These are phyloP conservation scores for Pinus tabuliformis DNA, from an alignment of 75 land plant species.

Conservation along the genomic window DNA sequence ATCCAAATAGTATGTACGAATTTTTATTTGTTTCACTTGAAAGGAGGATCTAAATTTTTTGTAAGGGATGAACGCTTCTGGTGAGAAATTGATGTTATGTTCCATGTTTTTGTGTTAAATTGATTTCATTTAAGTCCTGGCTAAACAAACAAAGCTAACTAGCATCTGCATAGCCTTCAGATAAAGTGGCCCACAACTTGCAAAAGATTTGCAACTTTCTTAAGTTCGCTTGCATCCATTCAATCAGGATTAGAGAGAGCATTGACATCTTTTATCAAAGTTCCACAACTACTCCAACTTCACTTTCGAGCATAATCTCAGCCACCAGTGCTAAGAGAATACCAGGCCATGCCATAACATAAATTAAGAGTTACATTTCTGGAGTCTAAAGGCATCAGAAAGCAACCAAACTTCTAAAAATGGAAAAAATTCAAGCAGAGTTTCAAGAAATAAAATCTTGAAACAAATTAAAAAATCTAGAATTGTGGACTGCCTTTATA, in stretches of 20 bases:
- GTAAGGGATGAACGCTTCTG: too few relatives aligned
- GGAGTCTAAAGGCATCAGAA: not conserved
- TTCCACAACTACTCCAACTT: not conserved
- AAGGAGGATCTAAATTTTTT: too few relatives aligned
- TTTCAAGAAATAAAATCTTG: not conserved
- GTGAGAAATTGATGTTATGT: too few relatives aligned
- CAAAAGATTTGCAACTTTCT: not conserved
- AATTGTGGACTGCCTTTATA: not conserved
- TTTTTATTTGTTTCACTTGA: too few relatives aligned
- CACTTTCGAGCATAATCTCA: not conserved
- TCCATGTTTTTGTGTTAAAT: too few relatives aligned
- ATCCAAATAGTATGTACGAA: too few relatives aligned
- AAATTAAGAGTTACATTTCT: not conserved
- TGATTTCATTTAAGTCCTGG: too few relatives aligned
- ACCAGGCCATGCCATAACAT: not conserved
- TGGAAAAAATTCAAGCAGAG: not conserved
- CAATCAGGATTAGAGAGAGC: not conserved
- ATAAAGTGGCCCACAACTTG: slow-evolving; percentile 1
- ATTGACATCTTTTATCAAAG: not conserved
- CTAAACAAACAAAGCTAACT: not conserved
- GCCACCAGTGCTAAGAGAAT: not conserved
- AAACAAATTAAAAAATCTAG: not conserved
- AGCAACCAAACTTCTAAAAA: not conserved
- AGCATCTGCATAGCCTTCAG: not conserved
- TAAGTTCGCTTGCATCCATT: not conserved